Conservation (phyloP, 2,329 filamentous ascomycete species). For the Neofusicoccum kwambonambiense region DNA sequence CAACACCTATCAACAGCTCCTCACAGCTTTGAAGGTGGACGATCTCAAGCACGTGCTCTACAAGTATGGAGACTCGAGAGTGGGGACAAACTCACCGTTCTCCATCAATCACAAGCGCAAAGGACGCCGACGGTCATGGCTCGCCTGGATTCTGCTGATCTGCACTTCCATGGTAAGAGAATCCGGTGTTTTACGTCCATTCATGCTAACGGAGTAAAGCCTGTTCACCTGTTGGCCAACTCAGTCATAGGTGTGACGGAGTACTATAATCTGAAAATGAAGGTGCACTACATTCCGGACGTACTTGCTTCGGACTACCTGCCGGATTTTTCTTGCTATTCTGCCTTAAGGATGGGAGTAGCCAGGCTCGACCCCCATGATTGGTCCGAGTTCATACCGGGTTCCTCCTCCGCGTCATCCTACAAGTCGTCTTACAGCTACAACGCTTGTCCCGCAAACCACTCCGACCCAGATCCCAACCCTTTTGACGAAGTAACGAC, state of each 20-base stretch:
- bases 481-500: not conserved
- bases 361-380: not conserved
- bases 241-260: conserved; percentile 28
- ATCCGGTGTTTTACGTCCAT: not conserved
- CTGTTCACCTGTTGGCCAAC: conserved; percentile 32
- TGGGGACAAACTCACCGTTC: conserved; percentile 35
- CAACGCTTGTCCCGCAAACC: not conserved
- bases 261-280: not conserved
- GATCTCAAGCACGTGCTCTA: conserved; percentile 28
- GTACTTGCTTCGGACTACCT: too few relatives aligned
- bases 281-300: not conserved
- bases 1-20: conserved; percentile 34
- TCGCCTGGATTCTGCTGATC: conserved; percentile 30
- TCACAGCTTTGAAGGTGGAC: conserved; percentile 28
- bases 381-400: not conserved
- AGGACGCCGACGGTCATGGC: conserved; percentile 27
- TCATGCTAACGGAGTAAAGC: conserved; percentile 19
- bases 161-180: conserved; percentile 18
- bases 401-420: not conserved
- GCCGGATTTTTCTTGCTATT: not conserved
- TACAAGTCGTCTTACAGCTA: not conserved
- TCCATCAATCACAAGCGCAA: conserved; percentile 30
- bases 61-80: conserved; percentile 31
- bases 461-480: not conserved
- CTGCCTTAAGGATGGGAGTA: not conserved